Base-by-base conservation (phyloP, 2,329 filamentous ascomycete species). In the Colletotrichum sp. region DNA sequence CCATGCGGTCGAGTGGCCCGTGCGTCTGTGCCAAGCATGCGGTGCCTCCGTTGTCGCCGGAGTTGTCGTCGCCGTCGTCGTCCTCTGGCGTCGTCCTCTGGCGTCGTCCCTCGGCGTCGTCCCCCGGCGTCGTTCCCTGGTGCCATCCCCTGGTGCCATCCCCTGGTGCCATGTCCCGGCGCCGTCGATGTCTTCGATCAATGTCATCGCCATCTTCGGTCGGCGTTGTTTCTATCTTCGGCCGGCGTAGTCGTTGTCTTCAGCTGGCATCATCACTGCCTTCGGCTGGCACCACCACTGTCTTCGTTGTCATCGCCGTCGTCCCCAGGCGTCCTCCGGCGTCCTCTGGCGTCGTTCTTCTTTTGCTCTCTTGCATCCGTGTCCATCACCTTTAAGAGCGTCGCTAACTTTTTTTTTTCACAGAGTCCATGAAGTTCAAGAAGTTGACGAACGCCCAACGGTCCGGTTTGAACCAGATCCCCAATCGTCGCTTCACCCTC, bases 361-460 rank as follows among this genome's bases (percentile, higher is more conserved):
- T 43, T 9, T 43, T 43, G 18, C 16, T 43, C 39, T 8, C n/a
- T 3, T 52, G 0, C 5, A 43, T 6, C 1, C 16, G 5, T 43
- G 0, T 43, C 43, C 43, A 52, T 8, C 6, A 52, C 1, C 6
- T 22, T 13, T 8, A 13, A 8, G 12, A 5, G 6, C 43, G 4
- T 52, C 43, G n/a, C 55, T 58, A 58, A 58, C 25, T 58, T 60
- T 30, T 39, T 9, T 3, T 22, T 18, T 15, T 7, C 8, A 28
- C 34, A 27, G 89, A 91, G 61, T 85, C 82, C 0, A 98, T 99
- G 97, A 98, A 98, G 79, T 99, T 98, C 90, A 99, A 99, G 87
- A 99, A 99, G 85, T 88, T 99, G 76, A 99, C 97, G 0, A 99
- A 99, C 80, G 97, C 97, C 1, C 97, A 99, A 84, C 91, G 97